phyloP scores from a whole-genome alignment of 2,329 filamentous ascomycete species.

The Botrytis sinoallii region DNA sequence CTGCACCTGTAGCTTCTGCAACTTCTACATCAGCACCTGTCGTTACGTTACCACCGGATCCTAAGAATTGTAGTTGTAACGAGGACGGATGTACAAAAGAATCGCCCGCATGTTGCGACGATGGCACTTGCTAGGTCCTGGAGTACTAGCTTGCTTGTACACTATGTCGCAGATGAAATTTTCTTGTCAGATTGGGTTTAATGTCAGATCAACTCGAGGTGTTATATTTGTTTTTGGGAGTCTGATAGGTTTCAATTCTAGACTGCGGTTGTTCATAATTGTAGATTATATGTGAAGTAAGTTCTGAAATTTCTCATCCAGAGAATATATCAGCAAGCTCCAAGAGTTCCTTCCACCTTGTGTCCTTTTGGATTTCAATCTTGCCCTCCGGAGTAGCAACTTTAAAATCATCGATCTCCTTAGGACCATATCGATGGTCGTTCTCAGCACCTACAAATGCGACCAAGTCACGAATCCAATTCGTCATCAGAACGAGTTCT shows the following conservation, averaged over 20 bases:
- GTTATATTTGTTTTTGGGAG: neutral
- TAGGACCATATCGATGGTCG: constrained; percentile 39
- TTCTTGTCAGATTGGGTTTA: neutral
- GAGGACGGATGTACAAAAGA: neutral
- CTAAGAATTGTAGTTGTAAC: neutral
- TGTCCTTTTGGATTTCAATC: constrained; percentile 40
- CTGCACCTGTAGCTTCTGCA: too few species aligned
- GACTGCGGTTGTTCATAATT: neutral
- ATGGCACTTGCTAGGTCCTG: neutral
- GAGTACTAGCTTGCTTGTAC: neutral
- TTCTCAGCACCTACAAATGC: constrained; percentile 40
- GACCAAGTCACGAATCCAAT: constrained; percentile 41
- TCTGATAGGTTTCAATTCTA: neutral
- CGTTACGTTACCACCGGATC: too few species aligned
- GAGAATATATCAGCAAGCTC: constrained; percentile 36
- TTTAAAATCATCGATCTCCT: constrained; percentile 39
- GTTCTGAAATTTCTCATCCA: constrained; percentile 13
- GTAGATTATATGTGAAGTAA: neutral
- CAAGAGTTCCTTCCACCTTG: constrained; percentile 39
- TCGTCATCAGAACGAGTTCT: constrained; percentile 40
- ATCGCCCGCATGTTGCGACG: neutral
- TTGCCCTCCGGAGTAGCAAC: constrained; percentile 37
- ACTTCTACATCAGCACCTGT: too few species aligned
- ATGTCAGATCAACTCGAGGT: neutral
- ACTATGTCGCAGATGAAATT: neutral